Conservation (phyloP, 495 filamentous ascomycete genomes). For the Penicillium crystallinum region DNA sequence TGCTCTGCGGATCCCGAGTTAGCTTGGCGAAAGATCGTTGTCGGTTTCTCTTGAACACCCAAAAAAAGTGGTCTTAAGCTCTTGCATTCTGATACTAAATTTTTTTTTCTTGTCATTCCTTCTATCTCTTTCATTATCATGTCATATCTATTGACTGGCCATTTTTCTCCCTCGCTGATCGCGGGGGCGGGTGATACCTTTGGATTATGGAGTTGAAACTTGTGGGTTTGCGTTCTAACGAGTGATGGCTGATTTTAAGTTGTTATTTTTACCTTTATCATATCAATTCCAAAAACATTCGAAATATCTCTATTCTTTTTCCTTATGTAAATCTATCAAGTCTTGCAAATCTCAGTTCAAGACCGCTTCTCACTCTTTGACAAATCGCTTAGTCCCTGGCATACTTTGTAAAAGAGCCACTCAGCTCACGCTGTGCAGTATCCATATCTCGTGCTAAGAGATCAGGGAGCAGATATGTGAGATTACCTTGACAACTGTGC, state of each 20-base stretch:
- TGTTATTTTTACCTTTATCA: constrained; percentile 1
- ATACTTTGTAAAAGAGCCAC: too few relatives aligned
- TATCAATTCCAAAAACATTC: constrained; percentile 12
- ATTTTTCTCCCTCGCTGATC: constrained; percentile 3
- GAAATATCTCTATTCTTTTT: neutral
- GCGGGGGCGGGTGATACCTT: constrained; percentile 16
- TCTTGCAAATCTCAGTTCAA: too few relatives aligned
- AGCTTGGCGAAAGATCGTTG: constrained; percentile 10
- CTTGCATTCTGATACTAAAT: constrained; percentile 9
- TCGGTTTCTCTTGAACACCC: constrained; percentile 6
- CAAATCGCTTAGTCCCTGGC: too few relatives aligned
- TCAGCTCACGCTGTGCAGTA: too few relatives aligned
- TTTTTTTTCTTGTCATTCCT: constrained; percentile 8
- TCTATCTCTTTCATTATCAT: constrained; percentile 6
- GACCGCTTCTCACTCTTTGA: too few relatives aligned
- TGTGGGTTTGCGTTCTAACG: constrained; percentile 5
- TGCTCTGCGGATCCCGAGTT: neutral
- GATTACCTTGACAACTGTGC: too few relatives aligned
- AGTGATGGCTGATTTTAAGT: constrained; percentile 10
- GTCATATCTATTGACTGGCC: constrained; percentile 6
- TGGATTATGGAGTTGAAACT: constrained; percentile 14
- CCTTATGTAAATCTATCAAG: too few relatives aligned
- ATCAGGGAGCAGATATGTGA: too few relatives aligned
- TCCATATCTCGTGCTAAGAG: too few relatives aligned
- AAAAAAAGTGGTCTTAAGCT: constrained; percentile 18